Evolutionary conservation across 2,329 filamentous ascomycete genomes (phyloP).

Genomic region (Diaporthe sp.): DNA sequence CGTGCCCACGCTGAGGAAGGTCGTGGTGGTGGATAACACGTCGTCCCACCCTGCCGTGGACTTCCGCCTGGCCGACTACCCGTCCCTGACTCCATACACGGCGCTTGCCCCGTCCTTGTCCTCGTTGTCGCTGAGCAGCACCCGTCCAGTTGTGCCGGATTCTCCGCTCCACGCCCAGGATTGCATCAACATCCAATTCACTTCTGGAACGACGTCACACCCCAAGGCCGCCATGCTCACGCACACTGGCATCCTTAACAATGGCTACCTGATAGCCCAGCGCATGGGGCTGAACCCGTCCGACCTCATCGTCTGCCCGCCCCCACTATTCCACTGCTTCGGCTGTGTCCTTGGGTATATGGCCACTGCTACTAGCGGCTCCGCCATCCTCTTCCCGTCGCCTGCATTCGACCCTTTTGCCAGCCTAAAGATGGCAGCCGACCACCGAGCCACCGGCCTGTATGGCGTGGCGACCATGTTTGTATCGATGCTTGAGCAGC

Average conservation of each 20-base stretch:
- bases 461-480: slow-evolving; percentile 98
- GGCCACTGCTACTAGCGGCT: slow-evolving; percentile 86
- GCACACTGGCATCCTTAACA: slow-evolving; percentile 91
- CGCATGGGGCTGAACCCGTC: slow-evolving; percentile 82
- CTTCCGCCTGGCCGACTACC: slow-evolving; percentile 58
- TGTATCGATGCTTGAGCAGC: slow-evolving; percentile 83
- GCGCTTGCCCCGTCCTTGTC: slow-evolving; percentile 47
- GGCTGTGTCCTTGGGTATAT: slow-evolving; percentile 94
- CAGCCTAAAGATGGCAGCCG: slow-evolving; percentile 69
- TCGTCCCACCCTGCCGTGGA: slow-evolving; percentile 55
- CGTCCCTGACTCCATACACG: slow-evolving; percentile 60
- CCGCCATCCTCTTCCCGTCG: slow-evolving; percentile 85
- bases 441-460: slow-evolving; percentile 71
- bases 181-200: slow-evolving; percentile 96
- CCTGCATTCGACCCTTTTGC: slow-evolving; percentile 88
- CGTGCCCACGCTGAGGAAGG: slow-evolving; percentile 76
- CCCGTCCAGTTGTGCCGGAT: slow-evolving; percentile 56
- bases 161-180: slow-evolving; percentile 70
- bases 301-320: slow-evolving; percentile 87
- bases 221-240: slow-evolving; percentile 93
- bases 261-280: slow-evolving; percentile 85
- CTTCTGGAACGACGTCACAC: slow-evolving; percentile 89
- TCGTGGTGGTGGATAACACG: slow-evolving; percentile 87
- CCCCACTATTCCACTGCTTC: slow-evolving; percentile 92
- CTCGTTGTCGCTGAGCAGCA: slow-evolving; percentile 42